phyloP scores from a whole-genome alignment of 1,284 basidiomycete genomes.

The Cryptococcus jaspeensis region DNA sequence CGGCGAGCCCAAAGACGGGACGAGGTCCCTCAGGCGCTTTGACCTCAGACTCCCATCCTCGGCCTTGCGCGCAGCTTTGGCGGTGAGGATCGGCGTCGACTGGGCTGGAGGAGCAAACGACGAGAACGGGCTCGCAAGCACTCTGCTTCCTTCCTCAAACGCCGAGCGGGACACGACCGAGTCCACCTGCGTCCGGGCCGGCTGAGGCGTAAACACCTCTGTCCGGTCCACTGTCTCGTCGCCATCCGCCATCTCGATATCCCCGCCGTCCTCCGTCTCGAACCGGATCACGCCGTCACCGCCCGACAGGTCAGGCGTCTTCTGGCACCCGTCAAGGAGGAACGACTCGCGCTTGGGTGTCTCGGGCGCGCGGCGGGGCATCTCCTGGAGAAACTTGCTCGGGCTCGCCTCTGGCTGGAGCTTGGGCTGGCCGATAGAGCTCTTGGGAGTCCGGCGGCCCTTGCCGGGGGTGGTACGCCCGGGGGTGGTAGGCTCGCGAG shows the following conservation, averaged over 20 bases:
- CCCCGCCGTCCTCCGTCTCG: constrained; percentile 7
- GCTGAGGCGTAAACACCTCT: constrained; percentile 2
- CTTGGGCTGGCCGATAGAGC: constrained; percentile 25
- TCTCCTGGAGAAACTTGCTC: constrained; percentile 16
- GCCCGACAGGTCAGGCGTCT: background rate
- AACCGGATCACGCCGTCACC: constrained; percentile 4
- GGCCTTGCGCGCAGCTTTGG: constrained; percentile 1
- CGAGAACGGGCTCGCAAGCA: background rate
- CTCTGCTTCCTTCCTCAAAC: too few relatives aligned
- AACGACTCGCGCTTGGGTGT: constrained; percentile 20
- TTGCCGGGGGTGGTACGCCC: background rate
- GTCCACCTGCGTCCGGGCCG: too few relatives aligned
- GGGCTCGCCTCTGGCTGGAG: constrained; percentile 16
- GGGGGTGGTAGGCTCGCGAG: constrained; percentile 8
- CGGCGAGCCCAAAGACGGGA: constrained; percentile 2
- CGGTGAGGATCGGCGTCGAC: constrained; percentile 1
- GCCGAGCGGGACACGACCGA: too few relatives aligned
- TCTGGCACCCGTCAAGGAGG: background rate
- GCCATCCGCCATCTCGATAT: background rate
- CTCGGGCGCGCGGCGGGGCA: constrained; percentile 24
- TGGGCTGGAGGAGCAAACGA: background rate
- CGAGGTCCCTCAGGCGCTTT: constrained; percentile 5
- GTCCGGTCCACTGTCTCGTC: constrained; percentile 2
- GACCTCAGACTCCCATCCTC: background rate
- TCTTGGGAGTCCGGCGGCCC: constrained; percentile 23